Evolutionary conservation across 1,284 basidiomycete species (phyloP), one percentile per base, ranked within the genome.

Genomic region (Moesziomyces antarcticus): DNA sequence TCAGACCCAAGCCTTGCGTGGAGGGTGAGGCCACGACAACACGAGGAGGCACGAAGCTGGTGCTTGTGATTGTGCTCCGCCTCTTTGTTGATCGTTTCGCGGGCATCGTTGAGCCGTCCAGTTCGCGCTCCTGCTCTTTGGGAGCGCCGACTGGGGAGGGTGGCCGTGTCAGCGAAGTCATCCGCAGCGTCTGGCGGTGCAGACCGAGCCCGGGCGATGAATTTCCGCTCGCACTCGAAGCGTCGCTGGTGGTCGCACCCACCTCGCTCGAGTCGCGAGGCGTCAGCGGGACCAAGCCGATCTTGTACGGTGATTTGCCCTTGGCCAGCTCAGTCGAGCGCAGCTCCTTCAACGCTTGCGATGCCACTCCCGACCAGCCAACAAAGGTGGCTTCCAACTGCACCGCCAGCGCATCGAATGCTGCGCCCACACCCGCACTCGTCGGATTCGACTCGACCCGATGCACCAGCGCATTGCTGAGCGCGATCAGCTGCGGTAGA

Each of bases 351-450:
- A 68, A 33, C 0, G 55, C 58, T 18, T 68, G 58, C n/a, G 65
- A 46, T 9, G 65, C 58, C 22, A 81, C 57, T 27, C 46, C 37
- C 30, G 71, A 73, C 81, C 81, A 82, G 16, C 65, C 63, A 11
- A 82, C 72, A 69, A 82, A 81, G 35, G 74, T 79, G 22, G 79
- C 75, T 51, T 82, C 80, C 6, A 82, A 53, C 48, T 80, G 77
- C 21, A 57, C 64, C 6, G 64, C 60, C 16, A 82, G 60, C 11
- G 65, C 44, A 11, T 69, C 50, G 48, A 82, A 82, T 0, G 81
- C 75, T 2, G 68, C 72, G 14, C 77, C 81, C 11, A 82, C 81
- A 35, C 81, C 81, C 2, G 68, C 75, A 20, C 80, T 77, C 21
- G 81, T 79, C 3, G 81, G 81, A 25, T 77, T 75, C 22, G 77